Conservation (phyloP, 768 basidiomycete species). For the Leccinellum albellum region DNA sequence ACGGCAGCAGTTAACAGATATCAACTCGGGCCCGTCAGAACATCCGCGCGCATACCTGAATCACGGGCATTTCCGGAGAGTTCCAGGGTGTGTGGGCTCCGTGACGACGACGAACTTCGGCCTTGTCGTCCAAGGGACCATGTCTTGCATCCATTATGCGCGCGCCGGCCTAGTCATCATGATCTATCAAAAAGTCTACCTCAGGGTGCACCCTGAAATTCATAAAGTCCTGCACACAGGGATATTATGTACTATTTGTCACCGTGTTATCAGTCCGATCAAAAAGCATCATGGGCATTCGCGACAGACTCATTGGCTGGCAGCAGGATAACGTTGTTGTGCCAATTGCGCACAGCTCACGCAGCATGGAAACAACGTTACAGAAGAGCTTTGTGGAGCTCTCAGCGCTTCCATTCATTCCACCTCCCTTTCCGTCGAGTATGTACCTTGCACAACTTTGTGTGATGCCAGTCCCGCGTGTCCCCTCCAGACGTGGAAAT, state of each 20-base stretch:
- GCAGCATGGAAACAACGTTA: constrained; percentile 27
- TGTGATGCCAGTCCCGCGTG: constrained; percentile 13
- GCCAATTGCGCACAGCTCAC: constrained; percentile 5
- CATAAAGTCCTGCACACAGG: constrained; percentile 21
- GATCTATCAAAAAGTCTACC: constrained; percentile 13
- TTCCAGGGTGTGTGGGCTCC: background rate
- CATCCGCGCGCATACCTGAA: background rate
- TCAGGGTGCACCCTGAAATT: constrained; percentile 33
- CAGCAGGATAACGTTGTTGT: constrained; percentile 13
- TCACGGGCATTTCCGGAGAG: background rate
- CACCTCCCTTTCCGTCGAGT: constrained; percentile 1
- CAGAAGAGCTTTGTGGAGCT: constrained; percentile 16
- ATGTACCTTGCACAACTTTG: constrained; percentile 4
- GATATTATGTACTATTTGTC: constrained; percentile 30
- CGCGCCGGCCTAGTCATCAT: constrained; percentile 4
- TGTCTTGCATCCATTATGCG: constrained; percentile 7
- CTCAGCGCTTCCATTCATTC: constrained; percentile 1
- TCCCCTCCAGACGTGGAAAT: constrained; percentile 21
- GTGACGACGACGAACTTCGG: constrained; percentile 2
- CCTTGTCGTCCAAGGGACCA: background rate
- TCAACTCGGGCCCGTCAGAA: constrained; percentile 23
- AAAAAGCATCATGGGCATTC: constrained; percentile 9
- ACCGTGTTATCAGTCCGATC: constrained; percentile 25
- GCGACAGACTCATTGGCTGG: constrained; percentile 8
- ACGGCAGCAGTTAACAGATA: constrained; percentile 7